phyloP scores from a whole-genome alignment of 1,284 basidiomycete species.

The Calocybe gambosa region DNA sequence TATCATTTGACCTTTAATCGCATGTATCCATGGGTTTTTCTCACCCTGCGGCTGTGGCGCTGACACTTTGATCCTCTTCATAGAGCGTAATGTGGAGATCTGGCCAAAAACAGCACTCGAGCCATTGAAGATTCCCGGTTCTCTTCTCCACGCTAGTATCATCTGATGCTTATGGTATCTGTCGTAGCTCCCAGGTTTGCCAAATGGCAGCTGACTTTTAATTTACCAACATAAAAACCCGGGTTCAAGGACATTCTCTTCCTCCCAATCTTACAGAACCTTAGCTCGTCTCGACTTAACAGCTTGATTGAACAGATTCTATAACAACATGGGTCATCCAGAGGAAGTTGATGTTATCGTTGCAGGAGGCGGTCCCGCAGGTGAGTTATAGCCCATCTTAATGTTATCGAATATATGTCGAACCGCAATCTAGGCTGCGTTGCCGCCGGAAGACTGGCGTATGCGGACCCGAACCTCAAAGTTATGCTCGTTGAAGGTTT shows the following conservation, averaged over 20 bases:
- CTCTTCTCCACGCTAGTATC: constrained; percentile 1
- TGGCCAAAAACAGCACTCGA: not conserved
- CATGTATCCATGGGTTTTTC: not conserved
- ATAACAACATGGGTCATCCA: constrained; percentile 42
- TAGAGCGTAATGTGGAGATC: not conserved
- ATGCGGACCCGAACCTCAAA: constrained; percentile 65
- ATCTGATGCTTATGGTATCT: constrained; percentile 1
- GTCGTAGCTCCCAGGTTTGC: not conserved
- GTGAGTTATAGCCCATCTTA: constrained; percentile 19
- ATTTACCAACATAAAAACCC: not conserved
- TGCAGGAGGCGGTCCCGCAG: constrained; percentile 57
- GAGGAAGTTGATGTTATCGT: constrained; percentile 74
- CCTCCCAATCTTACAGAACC: not conserved
- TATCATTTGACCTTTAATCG: not conserved
- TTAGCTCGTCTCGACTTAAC: not conserved
- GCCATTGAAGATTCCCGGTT: not conserved
- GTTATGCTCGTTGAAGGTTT: constrained; percentile 68
- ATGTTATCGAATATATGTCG: not conserved
- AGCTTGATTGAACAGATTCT: not conserved
- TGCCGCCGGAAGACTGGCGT: constrained; percentile 62
- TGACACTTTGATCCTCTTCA: not conserved
- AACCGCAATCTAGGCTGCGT: constrained; percentile 43
- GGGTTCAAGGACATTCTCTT: not conserved
- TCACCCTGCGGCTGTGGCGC: not conserved
- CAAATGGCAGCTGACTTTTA: not conserved